phyloP scores from a whole-genome alignment of 495 filamentous ascomycete species.

The Geoglossum glabrum region DNA sequence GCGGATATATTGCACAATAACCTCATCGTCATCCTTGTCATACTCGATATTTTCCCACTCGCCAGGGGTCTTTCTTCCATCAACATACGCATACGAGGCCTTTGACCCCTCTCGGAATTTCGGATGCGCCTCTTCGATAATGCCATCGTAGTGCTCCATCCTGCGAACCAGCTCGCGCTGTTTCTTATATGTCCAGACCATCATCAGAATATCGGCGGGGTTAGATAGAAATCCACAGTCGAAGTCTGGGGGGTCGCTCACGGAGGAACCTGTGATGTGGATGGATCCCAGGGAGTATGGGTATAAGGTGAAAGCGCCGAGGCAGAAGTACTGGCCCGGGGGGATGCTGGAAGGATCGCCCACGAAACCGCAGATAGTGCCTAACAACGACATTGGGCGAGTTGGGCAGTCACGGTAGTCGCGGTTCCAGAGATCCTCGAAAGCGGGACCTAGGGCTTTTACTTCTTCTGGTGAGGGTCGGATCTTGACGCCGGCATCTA shows the following conservation, averaged over 20 bases:
- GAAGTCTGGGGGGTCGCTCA: not conserved
- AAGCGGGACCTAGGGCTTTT: slow-evolving; percentile 10
- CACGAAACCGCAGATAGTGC: not conserved
- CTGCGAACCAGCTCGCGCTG: not conserved
- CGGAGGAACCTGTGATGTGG: not conserved
- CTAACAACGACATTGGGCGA: slow-evolving; percentile 10
- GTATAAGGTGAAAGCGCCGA: not conserved
- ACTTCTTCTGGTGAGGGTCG: slow-evolving; percentile 11
- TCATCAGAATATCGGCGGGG: not conserved
- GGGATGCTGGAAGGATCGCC: not conserved
- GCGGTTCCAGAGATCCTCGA: slow-evolving; percentile 9
- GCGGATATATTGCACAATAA: not conserved
- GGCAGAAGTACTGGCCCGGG: not conserved
- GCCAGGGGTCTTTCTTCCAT: not conserved
- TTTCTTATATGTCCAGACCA: not conserved
- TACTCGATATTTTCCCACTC: not conserved
- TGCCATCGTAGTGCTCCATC: not conserved
- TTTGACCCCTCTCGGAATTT: not conserved
- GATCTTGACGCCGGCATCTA: slow-evolving; percentile 13
- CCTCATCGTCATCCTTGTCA: not conserved
- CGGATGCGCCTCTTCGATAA: not conserved
- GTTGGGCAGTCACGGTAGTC: slow-evolving; percentile 10
- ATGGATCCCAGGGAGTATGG: slow-evolving; percentile 1
- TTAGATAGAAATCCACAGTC: not conserved
- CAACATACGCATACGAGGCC: not conserved